Percentiles rank a stretch among this genome's conserved stretches.
phyloP scores from a whole-genome alignment of 2,329 filamentous ascomycete genomes.

The Dactylellina leptospora region DNA sequence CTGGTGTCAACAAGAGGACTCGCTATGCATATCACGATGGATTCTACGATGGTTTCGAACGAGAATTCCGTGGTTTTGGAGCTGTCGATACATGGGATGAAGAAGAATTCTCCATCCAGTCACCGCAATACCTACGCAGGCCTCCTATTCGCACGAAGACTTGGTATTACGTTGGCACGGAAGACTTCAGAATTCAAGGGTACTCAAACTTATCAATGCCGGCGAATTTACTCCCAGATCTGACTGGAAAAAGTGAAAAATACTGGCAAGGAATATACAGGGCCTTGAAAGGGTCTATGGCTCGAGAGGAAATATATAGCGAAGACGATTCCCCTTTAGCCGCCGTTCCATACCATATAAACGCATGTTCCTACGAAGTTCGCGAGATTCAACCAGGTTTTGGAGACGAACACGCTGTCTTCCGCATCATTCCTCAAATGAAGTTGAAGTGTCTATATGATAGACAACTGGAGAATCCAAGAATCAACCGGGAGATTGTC shows the following conservation, averaged over 20 bases:
- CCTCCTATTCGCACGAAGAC: constrained; percentile 22
- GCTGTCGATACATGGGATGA: constrained; percentile 48
- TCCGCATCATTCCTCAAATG: background rate
- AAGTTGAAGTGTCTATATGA: background rate
- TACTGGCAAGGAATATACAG: background rate
- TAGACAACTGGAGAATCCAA: background rate
- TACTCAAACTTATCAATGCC: no score
- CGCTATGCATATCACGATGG: constrained; percentile 53
- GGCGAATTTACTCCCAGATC: no score
- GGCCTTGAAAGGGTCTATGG: background rate
- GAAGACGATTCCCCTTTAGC: background rate
- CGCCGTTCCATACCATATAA: background rate
- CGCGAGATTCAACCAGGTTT: background rate
- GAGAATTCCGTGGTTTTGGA: constrained; percentile 53
- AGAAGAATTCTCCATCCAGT: constrained; percentile 8
- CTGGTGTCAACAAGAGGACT: background rate
- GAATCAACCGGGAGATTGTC: background rate
- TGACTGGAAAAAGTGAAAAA: no score
- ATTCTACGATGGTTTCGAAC: constrained; percentile 41
- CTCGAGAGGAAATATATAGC: background rate
- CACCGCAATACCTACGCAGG: background rate
- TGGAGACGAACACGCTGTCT: background rate
- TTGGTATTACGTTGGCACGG: constrained; percentile 35
- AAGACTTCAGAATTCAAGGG: no score
- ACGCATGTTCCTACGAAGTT: background rate